Percentiles rank a stretch among this genome's conserved stretches.
These are phyloP conservation scores for Aspergillus arachidicola DNA, from an alignment of 2,329 filamentous ascomycete genomes.

Conservation along the genomic window DNA sequence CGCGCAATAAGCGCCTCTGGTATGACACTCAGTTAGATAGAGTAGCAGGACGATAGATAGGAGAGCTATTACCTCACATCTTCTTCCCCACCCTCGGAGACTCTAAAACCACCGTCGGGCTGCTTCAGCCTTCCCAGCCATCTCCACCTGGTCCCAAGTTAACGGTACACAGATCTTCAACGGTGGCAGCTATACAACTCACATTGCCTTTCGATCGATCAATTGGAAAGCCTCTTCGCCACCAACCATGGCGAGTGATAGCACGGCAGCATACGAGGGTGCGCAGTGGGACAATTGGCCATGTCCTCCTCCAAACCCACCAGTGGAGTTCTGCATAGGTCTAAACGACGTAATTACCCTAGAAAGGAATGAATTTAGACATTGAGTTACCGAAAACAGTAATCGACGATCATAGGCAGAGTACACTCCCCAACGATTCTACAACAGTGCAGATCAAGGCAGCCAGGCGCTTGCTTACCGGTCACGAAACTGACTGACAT, in stretches of 20 bases:
- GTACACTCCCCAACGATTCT: neutral
- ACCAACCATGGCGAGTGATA: slow-evolving; percentile 78
- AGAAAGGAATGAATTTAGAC: slow-evolving; percentile 9
- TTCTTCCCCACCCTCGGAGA: slow-evolving; percentile 84
- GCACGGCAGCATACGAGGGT: slow-evolving; percentile 79
- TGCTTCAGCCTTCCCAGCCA: slow-evolving; percentile 89
- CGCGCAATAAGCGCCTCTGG: slow-evolving; percentile 87
- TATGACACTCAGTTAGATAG: slow-evolving; percentile 21
- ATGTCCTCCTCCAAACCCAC: slow-evolving; percentile 92
- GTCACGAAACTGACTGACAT: slow-evolving; percentile 66
- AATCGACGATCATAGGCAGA: neutral
- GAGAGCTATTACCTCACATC: slow-evolving; percentile 71
- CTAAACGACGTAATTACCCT: slow-evolving; percentile 72
- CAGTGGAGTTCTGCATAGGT: slow-evolving; percentile 77
- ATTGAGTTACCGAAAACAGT: neutral
- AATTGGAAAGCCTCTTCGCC: slow-evolving; percentile 72
- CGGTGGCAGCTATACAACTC: slow-evolving; percentile 27
- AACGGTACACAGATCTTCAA: slow-evolving; percentile 17
- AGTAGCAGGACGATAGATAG: slow-evolving; percentile 21
- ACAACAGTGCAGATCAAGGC: neutral
- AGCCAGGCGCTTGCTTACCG: slow-evolving; percentile 46
- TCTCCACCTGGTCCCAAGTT: slow-evolving; percentile 63
- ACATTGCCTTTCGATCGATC: slow-evolving; percentile 78
- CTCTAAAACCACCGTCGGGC: slow-evolving; percentile 82
- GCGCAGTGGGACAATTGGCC: slow-evolving; percentile 88